These are phyloP conservation scores for Backusella mclennaniae DNA, from an alignment of 192 early-diverging fungal species.

Conservation along the genomic window DNA sequence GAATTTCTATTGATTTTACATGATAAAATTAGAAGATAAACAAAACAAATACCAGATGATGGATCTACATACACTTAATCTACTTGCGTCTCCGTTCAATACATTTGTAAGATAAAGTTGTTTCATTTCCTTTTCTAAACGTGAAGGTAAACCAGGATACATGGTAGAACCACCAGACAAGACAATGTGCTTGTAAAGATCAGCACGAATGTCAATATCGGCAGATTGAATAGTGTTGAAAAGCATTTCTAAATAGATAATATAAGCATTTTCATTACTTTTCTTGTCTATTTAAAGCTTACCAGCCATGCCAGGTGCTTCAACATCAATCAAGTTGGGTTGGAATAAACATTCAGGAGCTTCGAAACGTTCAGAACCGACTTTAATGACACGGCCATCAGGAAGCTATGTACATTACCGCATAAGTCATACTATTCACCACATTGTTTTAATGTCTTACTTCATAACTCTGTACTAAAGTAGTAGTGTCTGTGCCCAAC, in stretches of 20 bases:
- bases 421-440: neutral
- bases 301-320: slow-evolving; percentile 91
- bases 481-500: slow-evolving; percentile 95
- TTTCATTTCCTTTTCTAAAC: slow-evolving; percentile 98
- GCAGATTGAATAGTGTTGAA: slow-evolving; percentile 91
- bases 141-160: slow-evolving; percentile 96
- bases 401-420: slow-evolving; percentile 62
- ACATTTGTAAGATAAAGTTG: slow-evolving; percentile 92
- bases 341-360: slow-evolving; percentile 99
- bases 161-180: slow-evolving; percentile 98
- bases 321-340: slow-evolving; percentile 94
- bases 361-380: slow-evolving; percentile 97
- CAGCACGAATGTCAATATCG: slow-evolving; percentile 88
- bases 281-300: slow-evolving; percentile 2
- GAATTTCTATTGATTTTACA: slow-evolving; percentile 70
- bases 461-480: slow-evolving; percentile 93
- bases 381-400: slow-evolving; percentile 97
- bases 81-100: slow-evolving; percentile 76
- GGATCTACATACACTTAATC: slow-evolving; percentile 69
- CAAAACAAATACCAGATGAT: neutral
- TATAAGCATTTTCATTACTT: neutral
- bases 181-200: slow-evolving; percentile 97
- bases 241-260: slow-evolving; percentile 72
- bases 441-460: slow-evolving; percentile 34
- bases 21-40: neutral